phyloP scores from a whole-genome alignment of 352 stramenopile genomes.

The Phytophthora chlamydospora region DNA sequence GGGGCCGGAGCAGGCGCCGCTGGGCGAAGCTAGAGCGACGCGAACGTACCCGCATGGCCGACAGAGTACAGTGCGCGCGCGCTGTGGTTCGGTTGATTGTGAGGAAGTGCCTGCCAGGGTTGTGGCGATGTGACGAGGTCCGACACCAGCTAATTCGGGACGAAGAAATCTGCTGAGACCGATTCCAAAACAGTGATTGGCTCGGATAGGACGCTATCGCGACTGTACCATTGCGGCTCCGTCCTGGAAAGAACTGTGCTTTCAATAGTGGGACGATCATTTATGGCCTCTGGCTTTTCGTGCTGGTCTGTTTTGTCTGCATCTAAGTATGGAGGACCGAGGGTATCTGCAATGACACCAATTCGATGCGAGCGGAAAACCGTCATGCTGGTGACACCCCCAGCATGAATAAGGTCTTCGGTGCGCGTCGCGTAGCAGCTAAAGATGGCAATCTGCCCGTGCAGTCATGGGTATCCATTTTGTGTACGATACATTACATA shows the following conservation, averaged over 20 bases:
- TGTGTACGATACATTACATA: no score
- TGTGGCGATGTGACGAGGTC: constrained; percentile 34
- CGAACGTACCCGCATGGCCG: constrained; percentile 35
- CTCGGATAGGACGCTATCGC: not conserved
- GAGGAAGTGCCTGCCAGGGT: constrained; percentile 8
- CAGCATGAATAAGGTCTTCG: not conserved
- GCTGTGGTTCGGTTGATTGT: no score
- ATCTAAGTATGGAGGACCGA: constrained; percentile 4
- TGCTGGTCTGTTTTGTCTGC: constrained; percentile 9
- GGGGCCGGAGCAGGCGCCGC: not conserved
- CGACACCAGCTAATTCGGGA: not conserved
- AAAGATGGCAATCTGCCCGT: no score
- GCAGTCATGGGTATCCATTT: no score
- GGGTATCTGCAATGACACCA: constrained; percentile 1
- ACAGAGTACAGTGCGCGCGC: constrained; percentile 17
- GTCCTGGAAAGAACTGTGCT: constrained; percentile 13
- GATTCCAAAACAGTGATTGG: no score
- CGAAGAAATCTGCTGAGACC: not conserved
- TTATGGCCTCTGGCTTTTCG: constrained; percentile 19
- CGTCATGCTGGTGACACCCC: constrained; percentile 1
- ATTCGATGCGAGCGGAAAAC: no score
- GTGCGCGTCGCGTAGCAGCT: no score
- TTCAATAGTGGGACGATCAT: constrained; percentile 21
- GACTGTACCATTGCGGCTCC: not conserved
- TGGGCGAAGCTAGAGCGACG: not conserved